These are phyloP conservation scores for Candida nanaspora DNA, from an alignment of 805 yeast species.

Conservation along the genomic window DNA sequence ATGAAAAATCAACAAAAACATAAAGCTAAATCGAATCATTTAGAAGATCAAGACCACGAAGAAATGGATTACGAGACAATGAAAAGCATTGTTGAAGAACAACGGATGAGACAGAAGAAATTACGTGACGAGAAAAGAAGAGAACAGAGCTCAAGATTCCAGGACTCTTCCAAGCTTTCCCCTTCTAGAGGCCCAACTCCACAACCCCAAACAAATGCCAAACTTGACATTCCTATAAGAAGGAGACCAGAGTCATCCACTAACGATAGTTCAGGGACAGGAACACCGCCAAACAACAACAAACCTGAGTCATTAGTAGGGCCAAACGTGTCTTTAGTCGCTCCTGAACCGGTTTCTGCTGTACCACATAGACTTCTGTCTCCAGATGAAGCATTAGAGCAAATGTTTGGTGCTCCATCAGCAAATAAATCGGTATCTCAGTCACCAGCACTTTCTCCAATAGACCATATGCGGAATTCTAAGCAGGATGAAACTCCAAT, in stretches of 20 bases:
- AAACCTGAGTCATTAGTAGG: no score
- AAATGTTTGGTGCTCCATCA: constrained; percentile 19
- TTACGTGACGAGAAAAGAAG: constrained; percentile 12
- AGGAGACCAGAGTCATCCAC: constrained; percentile 24
- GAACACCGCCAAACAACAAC: not conserved
- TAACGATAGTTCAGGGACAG: not conserved
- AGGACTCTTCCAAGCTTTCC: no score
- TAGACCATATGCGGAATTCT: no score
- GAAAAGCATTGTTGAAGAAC: constrained; percentile 29
- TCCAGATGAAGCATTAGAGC: constrained; percentile 19
- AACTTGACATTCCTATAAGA: constrained; percentile 8
- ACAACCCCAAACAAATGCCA: no score
- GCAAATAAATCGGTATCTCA: not conserved
- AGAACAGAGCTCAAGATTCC: constrained; percentile 2
- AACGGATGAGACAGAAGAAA: constrained; percentile 30
- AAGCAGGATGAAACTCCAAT: constrained; percentile 8
- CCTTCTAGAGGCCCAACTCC: not conserved
- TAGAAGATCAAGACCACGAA: constrained; percentile 37
- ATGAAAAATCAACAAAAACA: constrained; percentile 53
- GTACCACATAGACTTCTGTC: not conserved
- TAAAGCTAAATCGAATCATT: constrained; percentile 30
- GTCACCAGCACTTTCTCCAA: not conserved
- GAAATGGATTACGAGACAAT: constrained; percentile 37
- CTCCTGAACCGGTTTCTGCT: not conserved
- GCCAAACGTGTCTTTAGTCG: no score